phyloP scores from a whole-genome alignment of 148 eudicot species.

The Chenopodium suecicum region DNA sequence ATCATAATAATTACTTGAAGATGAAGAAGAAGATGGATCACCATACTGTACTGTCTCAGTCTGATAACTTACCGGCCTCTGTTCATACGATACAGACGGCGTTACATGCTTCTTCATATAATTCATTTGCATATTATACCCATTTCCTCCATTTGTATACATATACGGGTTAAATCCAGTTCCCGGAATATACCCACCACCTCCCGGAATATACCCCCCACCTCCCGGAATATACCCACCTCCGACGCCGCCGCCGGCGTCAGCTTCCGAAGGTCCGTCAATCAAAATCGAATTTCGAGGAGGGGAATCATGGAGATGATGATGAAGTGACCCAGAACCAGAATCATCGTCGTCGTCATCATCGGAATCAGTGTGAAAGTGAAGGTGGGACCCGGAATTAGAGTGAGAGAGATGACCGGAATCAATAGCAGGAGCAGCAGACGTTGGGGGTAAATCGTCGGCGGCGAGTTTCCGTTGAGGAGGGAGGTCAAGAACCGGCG shows the following conservation, averaged over 20 bases:
- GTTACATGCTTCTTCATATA: constrained; percentile 70
- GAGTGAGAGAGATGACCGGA: constrained; percentile 38
- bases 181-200: constrained; percentile 12
- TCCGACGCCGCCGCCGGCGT: background rate
- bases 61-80: constrained; percentile 40
- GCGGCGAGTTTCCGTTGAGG: constrained; percentile 30
- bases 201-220: background rate
- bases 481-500: constrained; percentile 36
- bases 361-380: constrained; percentile 51
- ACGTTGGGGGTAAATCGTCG: background rate
- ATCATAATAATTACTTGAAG: constrained; percentile 31
- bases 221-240: background rate
- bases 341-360: constrained; percentile 16
- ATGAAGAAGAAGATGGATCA: constrained; percentile 33
- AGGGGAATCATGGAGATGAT: background rate
- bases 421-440: background rate
- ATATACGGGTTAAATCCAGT: constrained; percentile 19
- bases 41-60: constrained; percentile 49
- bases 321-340: constrained; percentile 33
- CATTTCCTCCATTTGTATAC: constrained; percentile 17
- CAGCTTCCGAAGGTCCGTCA: constrained; percentile 17
- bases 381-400: constrained; percentile 52
- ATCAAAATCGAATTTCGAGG: constrained; percentile 21
- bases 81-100: constrained; percentile 64
- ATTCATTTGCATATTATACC: constrained; percentile 46